phyloP scores from a whole-genome alignment of 306 rosid species.

The Lupinus albus region DNA sequence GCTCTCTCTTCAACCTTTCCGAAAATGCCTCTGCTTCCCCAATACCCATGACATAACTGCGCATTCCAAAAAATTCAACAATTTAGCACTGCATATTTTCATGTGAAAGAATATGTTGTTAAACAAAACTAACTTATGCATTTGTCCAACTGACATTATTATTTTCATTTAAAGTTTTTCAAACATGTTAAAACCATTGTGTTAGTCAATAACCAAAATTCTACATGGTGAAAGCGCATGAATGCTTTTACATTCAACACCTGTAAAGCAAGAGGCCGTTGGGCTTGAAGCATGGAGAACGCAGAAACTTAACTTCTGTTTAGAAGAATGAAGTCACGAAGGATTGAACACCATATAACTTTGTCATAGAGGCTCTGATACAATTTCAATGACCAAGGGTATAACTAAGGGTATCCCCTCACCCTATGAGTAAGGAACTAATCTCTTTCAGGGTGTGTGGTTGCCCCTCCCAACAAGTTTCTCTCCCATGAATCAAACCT shows the following conservation, averaged over 20 bases:
- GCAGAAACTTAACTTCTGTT: neutral
- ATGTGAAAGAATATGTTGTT: conserved; percentile 28
- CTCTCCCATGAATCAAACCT: no score
- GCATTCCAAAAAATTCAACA: conserved; percentile 31
- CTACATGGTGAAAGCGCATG: neutral
- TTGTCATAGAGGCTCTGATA: neutral
- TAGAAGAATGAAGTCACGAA: neutral
- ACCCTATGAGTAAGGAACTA: no score
- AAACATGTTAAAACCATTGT: conserved; percentile 24
- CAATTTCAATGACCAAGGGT: neutral
- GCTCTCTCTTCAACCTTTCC: conserved; percentile 94
- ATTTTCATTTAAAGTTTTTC: conserved; percentile 12
- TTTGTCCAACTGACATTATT: conserved; percentile 1
- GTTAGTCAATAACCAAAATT: neutral
- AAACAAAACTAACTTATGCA: conserved; percentile 17
- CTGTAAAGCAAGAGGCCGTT: neutral
- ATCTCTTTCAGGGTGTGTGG: no score
- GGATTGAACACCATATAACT: neutral
- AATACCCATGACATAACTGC: conserved; percentile 94
- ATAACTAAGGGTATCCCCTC: no score
- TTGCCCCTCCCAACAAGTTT: no score
- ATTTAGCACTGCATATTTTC: conserved; percentile 16
- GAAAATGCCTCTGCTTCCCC: conserved; percentile 99
- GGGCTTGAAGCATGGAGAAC: neutral
- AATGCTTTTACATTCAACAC: neutral